Evolutionary conservation across 2,329 filamentous ascomycete species (phyloP).

Genomic region (Colletotrichum godetiae): DNA sequence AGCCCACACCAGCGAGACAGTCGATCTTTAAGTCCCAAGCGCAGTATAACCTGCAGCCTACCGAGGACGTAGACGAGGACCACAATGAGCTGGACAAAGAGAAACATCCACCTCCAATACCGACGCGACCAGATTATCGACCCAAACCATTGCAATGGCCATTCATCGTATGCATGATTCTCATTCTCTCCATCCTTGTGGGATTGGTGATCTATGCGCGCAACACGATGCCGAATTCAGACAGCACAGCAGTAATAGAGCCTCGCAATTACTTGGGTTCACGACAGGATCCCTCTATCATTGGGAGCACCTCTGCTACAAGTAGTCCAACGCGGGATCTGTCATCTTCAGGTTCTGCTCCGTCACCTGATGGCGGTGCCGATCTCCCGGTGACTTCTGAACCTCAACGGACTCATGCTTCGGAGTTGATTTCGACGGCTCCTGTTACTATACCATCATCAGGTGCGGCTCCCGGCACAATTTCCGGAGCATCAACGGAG

Average conservation of each 20-base stretch:
- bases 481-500: background rate
- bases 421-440: background rate
- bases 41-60: conserved; percentile 46
- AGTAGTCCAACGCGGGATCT: too few relatives aligned
- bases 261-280: background rate
- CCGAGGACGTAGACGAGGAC: conserved; percentile 41
- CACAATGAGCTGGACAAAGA: conserved; percentile 22
- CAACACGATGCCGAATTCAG: conserved; percentile 45
- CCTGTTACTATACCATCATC: background rate
- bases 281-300: background rate
- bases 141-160: conserved; percentile 47
- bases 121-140: conserved; percentile 42
- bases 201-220: conserved; percentile 43
- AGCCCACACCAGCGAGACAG: conserved; percentile 29
- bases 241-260: conserved; percentile 42
- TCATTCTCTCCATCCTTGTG: conserved; percentile 41
- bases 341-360: background rate
- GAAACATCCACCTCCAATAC: background rate
- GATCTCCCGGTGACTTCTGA: background rate
- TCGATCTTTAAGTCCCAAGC: conserved; percentile 43
- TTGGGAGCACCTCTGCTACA: background rate
- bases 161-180: conserved; percentile 42
- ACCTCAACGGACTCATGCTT: background rate
- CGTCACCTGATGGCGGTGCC: too few relatives aligned
- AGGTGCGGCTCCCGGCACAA: too few relatives aligned